Percentiles rank a stretch among this genome's conserved stretches.
These are phyloP conservation scores for Fonsecaea pedrosoi DNA, from an alignment of 2,329 filamentous ascomycete species.

Conservation along the genomic window DNA sequence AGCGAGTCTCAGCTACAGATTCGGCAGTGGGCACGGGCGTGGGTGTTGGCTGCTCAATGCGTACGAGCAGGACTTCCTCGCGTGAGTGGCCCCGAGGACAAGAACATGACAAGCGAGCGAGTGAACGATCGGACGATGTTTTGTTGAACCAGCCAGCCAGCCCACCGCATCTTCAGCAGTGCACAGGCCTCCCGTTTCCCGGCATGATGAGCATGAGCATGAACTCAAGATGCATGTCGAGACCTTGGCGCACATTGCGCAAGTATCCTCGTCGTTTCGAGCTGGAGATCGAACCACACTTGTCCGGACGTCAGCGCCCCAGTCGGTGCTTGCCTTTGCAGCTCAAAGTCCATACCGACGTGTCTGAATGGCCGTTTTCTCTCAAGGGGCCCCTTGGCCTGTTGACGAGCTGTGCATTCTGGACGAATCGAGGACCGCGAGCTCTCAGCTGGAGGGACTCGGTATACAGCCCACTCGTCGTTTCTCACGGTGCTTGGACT, in stretches of 20 bases:
- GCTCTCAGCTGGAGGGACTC: not conserved
- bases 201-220: not conserved
- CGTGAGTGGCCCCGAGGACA: too few species aligned
- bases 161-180: not conserved
- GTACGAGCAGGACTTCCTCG: not conserved
- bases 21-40: too few species aligned
- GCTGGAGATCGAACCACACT: not conserved
- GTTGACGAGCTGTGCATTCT: not conserved
- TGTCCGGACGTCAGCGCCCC: not conserved
- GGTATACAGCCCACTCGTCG: not conserved
- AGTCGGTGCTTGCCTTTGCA: not conserved
- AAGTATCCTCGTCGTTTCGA: not conserved
- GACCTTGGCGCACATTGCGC: slow-evolving; percentile 2
- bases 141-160: not conserved
- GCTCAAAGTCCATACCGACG: not conserved
- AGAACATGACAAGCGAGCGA: too few species aligned
- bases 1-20: too few species aligned
- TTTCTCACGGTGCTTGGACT: not conserved
- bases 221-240: not conserved
- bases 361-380: not conserved
- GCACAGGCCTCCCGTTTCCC: not conserved
- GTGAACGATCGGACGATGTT: not conserved
- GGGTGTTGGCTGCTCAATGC: not conserved
- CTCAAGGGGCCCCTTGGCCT: not conserved
- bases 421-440: not conserved